phyloP scores from a whole-genome alignment of 257 asterid species.

The Verbena officinalis region DNA sequence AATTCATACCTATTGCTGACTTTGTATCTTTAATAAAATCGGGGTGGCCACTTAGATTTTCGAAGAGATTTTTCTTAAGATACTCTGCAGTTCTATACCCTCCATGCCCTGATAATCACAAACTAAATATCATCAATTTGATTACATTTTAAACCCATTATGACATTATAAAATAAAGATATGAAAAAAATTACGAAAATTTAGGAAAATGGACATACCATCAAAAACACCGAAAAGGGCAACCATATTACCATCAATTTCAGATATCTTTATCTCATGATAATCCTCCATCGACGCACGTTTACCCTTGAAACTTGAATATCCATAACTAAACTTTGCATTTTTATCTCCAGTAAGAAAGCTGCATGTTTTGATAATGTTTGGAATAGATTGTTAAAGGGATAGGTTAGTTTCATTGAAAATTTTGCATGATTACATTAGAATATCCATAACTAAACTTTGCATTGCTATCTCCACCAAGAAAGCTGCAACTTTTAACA shows the following conservation, averaged over 20 bases:
- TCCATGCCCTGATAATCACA: slow-evolving; percentile 65
- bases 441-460: too few species aligned
- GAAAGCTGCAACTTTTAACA: too few species aligned
- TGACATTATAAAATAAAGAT: neutral
- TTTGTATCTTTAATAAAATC: slow-evolving; percentile 64
- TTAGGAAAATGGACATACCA: slow-evolving; percentile 38
- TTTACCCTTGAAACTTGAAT: slow-evolving; percentile 76
- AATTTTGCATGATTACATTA: too few species aligned
- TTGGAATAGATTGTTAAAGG: slow-evolving; percentile 3
- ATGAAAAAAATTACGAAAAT: neutral
- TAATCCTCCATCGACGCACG: slow-evolving; percentile 85
- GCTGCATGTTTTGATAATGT: slow-evolving; percentile 35
- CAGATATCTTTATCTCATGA: slow-evolving; percentile 65
- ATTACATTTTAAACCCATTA: neutral
- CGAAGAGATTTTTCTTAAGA: slow-evolving; percentile 74
- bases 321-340: slow-evolving; percentile 70
- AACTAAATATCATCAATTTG: neutral
- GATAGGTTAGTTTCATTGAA: neutral
- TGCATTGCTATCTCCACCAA: too few species aligned
- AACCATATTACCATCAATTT: slow-evolving; percentile 79
- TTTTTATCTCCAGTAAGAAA: slow-evolving; percentile 48
- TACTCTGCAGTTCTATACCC: slow-evolving; percentile 81
- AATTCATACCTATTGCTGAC: slow-evolving; percentile 68
- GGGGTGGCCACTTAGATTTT: slow-evolving; percentile 71
- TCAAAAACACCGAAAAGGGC: slow-evolving; percentile 83